A percentile compares a stretch with the other conserved stretches of the same genome.
phyloP scores from a whole-genome alignment of 108 stramenopile genomes.

The Mediolabrus comicus region DNA sequence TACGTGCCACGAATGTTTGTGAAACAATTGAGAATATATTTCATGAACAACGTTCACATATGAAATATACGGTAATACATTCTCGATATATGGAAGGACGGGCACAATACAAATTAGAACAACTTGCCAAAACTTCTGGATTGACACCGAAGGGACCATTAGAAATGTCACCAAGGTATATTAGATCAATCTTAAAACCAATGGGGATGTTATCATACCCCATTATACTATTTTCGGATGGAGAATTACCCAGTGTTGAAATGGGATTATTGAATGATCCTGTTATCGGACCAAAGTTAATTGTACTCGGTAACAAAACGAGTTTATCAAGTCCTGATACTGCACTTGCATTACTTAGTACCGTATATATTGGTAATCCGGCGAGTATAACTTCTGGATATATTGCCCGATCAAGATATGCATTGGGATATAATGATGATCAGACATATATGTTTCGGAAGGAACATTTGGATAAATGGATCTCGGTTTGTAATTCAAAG shows the following conservation, averaged over 20 bases:
- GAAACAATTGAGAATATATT: slow-evolving; percentile 11
- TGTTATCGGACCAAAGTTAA: slow-evolving; percentile 4
- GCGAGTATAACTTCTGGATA: slow-evolving; percentile 1
- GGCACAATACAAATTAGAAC: not conserved
- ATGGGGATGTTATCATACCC: slow-evolving; percentile 18
- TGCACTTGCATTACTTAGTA: slow-evolving; percentile 12
- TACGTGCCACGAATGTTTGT: slow-evolving; percentile 1
- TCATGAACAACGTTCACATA: not conserved
- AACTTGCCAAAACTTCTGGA: not conserved
- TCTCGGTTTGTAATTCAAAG: not conserved
- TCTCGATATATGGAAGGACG: not conserved
- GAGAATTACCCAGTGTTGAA: slow-evolving; percentile 4
- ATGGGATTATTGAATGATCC: slow-evolving; percentile 18
- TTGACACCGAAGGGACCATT: not conserved
- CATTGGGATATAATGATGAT: slow-evolving; percentile 6
- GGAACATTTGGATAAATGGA: not conserved
- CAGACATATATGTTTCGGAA: not conserved
- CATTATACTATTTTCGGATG: slow-evolving; percentile 2
- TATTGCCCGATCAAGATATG: slow-evolving; percentile 13
- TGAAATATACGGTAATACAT: slow-evolving; percentile 5
- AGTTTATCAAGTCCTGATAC: slow-evolving; percentile 18
- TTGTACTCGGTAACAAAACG: not conserved
- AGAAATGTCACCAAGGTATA: slow-evolving; percentile 32
- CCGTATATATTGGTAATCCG: slow-evolving; percentile 28
- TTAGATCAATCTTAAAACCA: slow-evolving; percentile 18